Base-by-base conservation (phyloP, 305 asterid genomes). In the Solanum hybrid region DNA sequence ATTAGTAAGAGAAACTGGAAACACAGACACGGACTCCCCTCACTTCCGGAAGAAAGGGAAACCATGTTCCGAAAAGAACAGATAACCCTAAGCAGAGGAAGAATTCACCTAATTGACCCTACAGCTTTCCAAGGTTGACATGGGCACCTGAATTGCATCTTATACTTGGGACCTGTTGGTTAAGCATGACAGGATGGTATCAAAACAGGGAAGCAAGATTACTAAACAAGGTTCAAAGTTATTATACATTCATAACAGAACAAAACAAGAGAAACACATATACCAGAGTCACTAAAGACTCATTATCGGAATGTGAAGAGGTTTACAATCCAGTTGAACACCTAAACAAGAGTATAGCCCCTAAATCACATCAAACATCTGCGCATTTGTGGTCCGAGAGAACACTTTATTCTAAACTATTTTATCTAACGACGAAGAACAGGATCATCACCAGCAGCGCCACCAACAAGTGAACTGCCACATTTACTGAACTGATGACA, bases 401-500 rank as follows among this genome's bases (percentile, higher is more conserved):
- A 29, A 6, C 69, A 84, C 75, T 84, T 51, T 84, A 84, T 84
- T 84, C 31, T 51, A 10, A 51, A 56, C 75, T 31, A 71, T 56
- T 84, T 29, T 27, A 51, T 84, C 87, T 82, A 82, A 51, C 14
- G 0, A 82, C 40, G 0, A 12, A 10, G 17, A 29, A 17, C 87
- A 29, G 27, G 69, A 79, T 42, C 79, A 86, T n/a, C 71, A 88
- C 88, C 31, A 86, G 89, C 76, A 77, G 71, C 6, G 5, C 69
- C 42, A 81, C 37, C 86, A 40, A 42, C 5, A 20, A 82, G 38
- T 27, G 27, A 42, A 82, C 73, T 82, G 87, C 73, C 73, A 46
- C 88, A 13, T 89, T 16, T 69, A 94, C 93, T 93, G 60, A 40
- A 87, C 90, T 14, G 95, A 90, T 17, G 94, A 92, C 84, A 95